phyloP scores from a whole-genome alignment of 2,329 filamentous ascomycete genomes.

The Diaporthe humulicola region DNA sequence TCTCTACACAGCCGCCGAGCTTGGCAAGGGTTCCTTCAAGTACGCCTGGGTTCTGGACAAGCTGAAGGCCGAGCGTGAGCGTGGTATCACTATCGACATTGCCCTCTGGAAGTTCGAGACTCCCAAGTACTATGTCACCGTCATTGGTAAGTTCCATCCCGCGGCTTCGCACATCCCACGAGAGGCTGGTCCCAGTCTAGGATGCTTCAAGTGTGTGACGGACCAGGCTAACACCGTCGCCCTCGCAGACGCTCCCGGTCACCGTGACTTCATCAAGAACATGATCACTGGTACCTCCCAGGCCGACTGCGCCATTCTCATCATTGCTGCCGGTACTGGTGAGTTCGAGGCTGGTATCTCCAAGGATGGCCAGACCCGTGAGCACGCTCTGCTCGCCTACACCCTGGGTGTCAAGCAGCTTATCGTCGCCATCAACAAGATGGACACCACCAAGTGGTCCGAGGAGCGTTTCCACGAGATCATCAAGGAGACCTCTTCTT shows the following conservation, averaged over 20 bases:
- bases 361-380: slow-evolving; percentile 99
- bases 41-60: slow-evolving; percentile 99
- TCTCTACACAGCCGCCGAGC: slow-evolving; percentile 80
- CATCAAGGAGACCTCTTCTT: slow-evolving; percentile 99
- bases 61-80: slow-evolving; percentile 99
- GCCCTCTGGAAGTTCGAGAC: slow-evolving; percentile 99
- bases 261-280: slow-evolving; percentile 99
- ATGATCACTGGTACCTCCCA: slow-evolving; percentile 99
- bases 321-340: slow-evolving; percentile 99
- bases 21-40: slow-evolving; percentile 99
- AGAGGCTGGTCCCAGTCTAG: neutral
- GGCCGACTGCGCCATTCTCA: slow-evolving; percentile 99
- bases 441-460: slow-evolving; percentile 99
- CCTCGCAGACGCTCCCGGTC: slow-evolving; percentile 89
- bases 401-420: slow-evolving; percentile 99
- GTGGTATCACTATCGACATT: slow-evolving; percentile 99
- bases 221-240: slow-evolving; percentile 43
- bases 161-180: neutral
- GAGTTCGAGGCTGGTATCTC: slow-evolving; percentile 99
- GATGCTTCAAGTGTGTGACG: slow-evolving; percentile 27
- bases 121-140: slow-evolving; percentile 96
- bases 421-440: slow-evolving; percentile 99
- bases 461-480: slow-evolving; percentile 98
- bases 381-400: slow-evolving; percentile 99
- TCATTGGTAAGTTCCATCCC: slow-evolving; percentile 79